Evolutionary conservation across 805 yeast species (phyloP).

Genomic region (Yueomyces sp.): DNA sequence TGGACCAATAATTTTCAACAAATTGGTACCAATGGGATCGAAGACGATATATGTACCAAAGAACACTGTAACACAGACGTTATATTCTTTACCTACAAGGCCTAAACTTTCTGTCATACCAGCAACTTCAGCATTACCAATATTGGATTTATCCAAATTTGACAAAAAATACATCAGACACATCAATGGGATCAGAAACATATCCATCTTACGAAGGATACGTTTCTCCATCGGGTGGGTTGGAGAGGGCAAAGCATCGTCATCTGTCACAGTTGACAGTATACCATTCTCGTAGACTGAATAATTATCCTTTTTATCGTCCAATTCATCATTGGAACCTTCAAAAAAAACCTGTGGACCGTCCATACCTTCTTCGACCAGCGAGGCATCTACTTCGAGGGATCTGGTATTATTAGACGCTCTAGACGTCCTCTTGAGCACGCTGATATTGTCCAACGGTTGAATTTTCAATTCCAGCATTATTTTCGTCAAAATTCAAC

Average conservation of each 20-base stretch:
- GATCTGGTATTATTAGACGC: no score
- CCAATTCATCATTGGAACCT: not conserved
- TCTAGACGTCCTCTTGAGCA: no score
- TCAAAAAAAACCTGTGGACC: no score
- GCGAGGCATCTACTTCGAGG: no score
- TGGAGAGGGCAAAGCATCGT: constrained; percentile 15
- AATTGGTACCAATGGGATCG: constrained; percentile 27
- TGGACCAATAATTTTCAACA: constrained; percentile 27
- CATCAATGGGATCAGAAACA: constrained; percentile 30
- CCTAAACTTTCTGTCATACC: constrained; percentile 33
- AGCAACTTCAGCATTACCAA: constrained; percentile 46
- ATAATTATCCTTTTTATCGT: not conserved
- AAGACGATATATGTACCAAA: constrained; percentile 32
- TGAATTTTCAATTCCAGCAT: no score
- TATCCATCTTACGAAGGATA: constrained; percentile 31
- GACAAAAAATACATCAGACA: constrained; percentile 32
- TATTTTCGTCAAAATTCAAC: no score
- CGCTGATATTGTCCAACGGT: no score
- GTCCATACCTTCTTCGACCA: no score
- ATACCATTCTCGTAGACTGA: constrained; percentile 8
- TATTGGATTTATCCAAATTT: constrained; percentile 40
- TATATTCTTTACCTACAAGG: constrained; percentile 28
- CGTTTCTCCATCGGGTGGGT: constrained; percentile 21
- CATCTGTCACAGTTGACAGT: constrained; percentile 15
- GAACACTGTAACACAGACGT: constrained; percentile 32